Evolutionary conservation across 1,139 yeast genomes (phyloP), one percentile per base, ranked within the genome.

Genomic region (Saccharomyces uvarum): DNA sequence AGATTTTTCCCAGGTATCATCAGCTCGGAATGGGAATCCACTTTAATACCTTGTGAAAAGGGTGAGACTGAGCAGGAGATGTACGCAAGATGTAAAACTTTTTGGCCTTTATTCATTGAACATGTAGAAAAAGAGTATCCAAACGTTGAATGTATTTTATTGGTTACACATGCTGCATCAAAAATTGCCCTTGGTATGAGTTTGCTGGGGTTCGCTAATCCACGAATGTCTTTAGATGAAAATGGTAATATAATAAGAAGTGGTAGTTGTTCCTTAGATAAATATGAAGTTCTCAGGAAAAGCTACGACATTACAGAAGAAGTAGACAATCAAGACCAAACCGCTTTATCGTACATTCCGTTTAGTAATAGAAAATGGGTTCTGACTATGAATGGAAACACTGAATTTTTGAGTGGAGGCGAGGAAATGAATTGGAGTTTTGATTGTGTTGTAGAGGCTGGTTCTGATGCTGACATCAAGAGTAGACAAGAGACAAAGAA

Each of bases 381-480:
- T 7, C 68, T 81, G 52, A 75, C 74, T 31, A 75, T 78, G 77
- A 84, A 84, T 65, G 96, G 96, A 14, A 79, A 81, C 60, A 78
- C 87, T 41, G 82, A 78, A 49, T 86, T 82, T 62, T 74, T 88
- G 59, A 69, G 77, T 4, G 70, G 77, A 5, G 96, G 96, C n/a
- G 96, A 88, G 67, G 95, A 87, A 69, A 86, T 86, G 89, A 84
- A 85, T 66, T 88, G 96, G 96, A 79, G 83, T 61, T 88, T 88
- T 73, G 67, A 65, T 27, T 70, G 67, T 52, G 79, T 78, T 19
- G 80, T 78, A 58, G 89, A 84, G 64, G 89, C 90, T 0, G 90
- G 91, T 1, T 83, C 88, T 1, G 85, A 82, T 54, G 89, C 83
- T 54, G 90, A 84, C 64, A 76, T 83, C 46, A 77, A 76, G 60